phyloP scores from a whole-genome alignment of 2,329 filamentous ascomycete genomes.

The Tolypocladium endophyticum region DNA sequence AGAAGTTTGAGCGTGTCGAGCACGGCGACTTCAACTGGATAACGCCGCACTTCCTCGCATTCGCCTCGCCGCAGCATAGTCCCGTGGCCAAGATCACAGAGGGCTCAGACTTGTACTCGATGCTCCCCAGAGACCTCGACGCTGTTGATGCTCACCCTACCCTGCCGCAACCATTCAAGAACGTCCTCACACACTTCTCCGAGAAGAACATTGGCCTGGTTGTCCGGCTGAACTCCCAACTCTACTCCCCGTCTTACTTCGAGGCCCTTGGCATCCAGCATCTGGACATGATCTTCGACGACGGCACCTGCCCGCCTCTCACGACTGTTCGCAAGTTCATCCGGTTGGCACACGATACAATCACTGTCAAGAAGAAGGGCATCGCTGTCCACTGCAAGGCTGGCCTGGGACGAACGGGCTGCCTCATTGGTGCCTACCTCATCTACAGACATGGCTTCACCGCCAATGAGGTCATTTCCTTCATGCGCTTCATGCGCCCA shows the following conservation, averaged over 20 bases:
- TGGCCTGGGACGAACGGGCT: slow-evolving; percentile 87
- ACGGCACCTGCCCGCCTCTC: slow-evolving; percentile 87
- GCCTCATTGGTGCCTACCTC: slow-evolving; percentile 91
- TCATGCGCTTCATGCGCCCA: slow-evolving; percentile 98
- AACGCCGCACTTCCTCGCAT: slow-evolving; percentile 87
- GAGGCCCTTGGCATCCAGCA: slow-evolving; percentile 91
- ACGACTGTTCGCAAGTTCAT: slow-evolving; percentile 91
- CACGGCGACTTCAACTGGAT: slow-evolving; percentile 99
- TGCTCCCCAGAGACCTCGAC: slow-evolving; percentile 64
- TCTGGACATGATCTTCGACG: slow-evolving; percentile 98
- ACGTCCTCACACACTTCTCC: slow-evolving; percentile 82
- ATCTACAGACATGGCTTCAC: slow-evolving; percentile 98
- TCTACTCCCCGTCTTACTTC: slow-evolving; percentile 97
- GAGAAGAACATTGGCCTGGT: slow-evolving; percentile 85
- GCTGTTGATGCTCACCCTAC: slow-evolving; percentile 60
- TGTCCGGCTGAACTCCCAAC: slow-evolving; percentile 85
- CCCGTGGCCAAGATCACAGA: slow-evolving; percentile 63
- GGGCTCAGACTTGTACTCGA: slow-evolving; percentile 61
- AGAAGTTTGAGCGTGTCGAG: slow-evolving; percentile 89
- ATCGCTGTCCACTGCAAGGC: slow-evolving; percentile 99
- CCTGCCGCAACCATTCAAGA: slow-evolving; percentile 85
- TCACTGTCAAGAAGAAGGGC: slow-evolving; percentile 78
- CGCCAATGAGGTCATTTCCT: slow-evolving; percentile 92
- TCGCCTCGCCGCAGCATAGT: slow-evolving; percentile 83
- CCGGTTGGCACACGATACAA: slow-evolving; percentile 87